Conservation (phyloP, 345 rosid genomes). For the Heritiera fomes region DNA sequence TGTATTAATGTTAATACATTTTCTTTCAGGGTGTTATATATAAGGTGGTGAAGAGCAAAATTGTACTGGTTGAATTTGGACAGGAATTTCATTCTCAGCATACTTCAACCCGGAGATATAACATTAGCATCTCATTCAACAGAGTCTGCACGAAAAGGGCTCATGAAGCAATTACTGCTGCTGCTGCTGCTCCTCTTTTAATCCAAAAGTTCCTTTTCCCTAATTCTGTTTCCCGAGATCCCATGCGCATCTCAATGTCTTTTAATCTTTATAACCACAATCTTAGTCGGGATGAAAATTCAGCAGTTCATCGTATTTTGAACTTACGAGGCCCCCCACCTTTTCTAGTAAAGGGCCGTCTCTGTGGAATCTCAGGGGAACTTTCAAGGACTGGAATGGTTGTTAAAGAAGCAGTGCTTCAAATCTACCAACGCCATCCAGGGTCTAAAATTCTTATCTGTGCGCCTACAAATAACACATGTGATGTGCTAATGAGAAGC, state of each 20-base stretch:
- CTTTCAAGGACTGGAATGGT: conserved; percentile 34
- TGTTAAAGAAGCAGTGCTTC: conserved; percentile 27
- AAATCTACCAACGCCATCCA: conserved; percentile 21
- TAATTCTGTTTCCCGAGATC: neutral
- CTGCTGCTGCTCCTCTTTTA: conserved; percentile 11
- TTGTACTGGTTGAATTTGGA: conserved; percentile 38
- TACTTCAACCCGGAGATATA: conserved; percentile 27
- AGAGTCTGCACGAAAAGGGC: conserved; percentile 44
- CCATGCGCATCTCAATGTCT: neutral
- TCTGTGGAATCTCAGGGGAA: conserved; percentile 1
- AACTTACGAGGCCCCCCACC: conserved; percentile 30
- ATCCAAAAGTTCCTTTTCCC: conserved; percentile 38
- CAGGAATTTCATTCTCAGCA: conserved; percentile 37
- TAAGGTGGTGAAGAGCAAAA: conserved; percentile 29
- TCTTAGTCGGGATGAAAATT: conserved; percentile 19
- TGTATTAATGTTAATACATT: conserved; percentile 8
- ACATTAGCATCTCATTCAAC: conserved; percentile 47
- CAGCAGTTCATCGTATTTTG: conserved; percentile 28
- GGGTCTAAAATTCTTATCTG: conserved; percentile 32
- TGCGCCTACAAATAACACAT: conserved; percentile 37
- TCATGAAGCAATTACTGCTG: conserved; percentile 45
- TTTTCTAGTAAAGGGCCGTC: conserved; percentile 36
- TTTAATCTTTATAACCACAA: neutral
- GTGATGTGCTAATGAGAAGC: conserved; percentile 37
- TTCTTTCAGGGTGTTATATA: conserved; percentile 37